A percentile compares a stretch with the other conserved stretches of the same genome.
Evolutionary conservation across 2,329 filamentous ascomycete genomes (phyloP).

Genomic region (Nemania sp.): DNA sequence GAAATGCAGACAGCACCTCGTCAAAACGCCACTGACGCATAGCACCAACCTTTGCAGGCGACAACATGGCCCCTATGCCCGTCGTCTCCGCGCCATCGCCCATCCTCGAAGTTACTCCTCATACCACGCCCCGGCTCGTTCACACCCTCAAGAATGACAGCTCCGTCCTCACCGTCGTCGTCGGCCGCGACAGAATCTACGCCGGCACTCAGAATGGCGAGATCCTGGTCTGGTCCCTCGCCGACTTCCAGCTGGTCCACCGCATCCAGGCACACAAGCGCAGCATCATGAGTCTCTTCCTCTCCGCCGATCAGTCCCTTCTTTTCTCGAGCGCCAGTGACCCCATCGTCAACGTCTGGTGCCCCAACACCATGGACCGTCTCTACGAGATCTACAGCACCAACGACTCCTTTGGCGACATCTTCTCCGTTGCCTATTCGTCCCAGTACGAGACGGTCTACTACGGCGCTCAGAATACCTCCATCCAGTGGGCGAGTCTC

Average conservation of each 20-base stretch:
- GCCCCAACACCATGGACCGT: conserved; percentile 72
- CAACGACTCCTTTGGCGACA: conserved; percentile 88
- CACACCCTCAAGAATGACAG: conserved; percentile 78
- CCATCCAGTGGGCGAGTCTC: conserved; percentile 89
- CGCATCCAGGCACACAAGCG: conserved; percentile 88
- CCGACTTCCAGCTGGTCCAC: conserved; percentile 79
- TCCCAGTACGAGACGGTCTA: conserved; percentile 79
- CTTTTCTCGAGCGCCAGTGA: conserved; percentile 94
- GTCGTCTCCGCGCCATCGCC: conserved; percentile 31
- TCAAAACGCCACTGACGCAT: conserved; percentile 6
- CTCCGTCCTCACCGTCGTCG: conserved; percentile 80
- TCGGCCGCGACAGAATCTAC: conserved; percentile 82
- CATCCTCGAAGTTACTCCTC: conserved; percentile 38
- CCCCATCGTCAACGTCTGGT: conserved; percentile 94
- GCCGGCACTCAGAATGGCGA: conserved; percentile 93
- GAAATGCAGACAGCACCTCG: conserved; percentile 7
- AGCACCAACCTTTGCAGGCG: conserved; percentile 21
- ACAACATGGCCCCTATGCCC: conserved; percentile 33
- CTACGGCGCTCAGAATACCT: conserved; percentile 90
- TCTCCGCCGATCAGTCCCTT: conserved; percentile 74
- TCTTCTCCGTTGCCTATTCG: conserved; percentile 94
- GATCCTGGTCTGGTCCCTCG: conserved; percentile 88
- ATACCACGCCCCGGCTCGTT: conserved; percentile 62
- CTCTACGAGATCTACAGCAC: conserved; percentile 90
- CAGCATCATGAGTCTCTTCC: conserved; percentile 82